Evolutionary conservation across 2,329 filamentous ascomycete genomes (phyloP), one percentile per base, ranked within the genome.

Genomic region (Elsinoe australis): DNA sequence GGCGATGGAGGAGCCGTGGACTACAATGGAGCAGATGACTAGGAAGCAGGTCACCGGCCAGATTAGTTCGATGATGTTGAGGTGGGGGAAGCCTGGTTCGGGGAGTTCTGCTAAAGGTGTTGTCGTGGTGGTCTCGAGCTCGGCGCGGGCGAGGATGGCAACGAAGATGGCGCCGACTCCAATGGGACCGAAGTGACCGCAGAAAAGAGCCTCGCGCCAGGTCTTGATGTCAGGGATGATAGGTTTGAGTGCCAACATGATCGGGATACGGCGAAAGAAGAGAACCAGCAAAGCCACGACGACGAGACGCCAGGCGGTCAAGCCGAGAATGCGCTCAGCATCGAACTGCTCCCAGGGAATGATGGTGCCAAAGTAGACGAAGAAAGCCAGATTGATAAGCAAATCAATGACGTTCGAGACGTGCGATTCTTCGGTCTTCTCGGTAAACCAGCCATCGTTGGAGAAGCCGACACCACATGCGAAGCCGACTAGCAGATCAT

Each of bases 351-450:
- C 79, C 92, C 92, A 98, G 1, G 92, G 92, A 53, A 98, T 92
- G 64, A 98, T 95, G 47, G 92, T 87, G 47, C 92, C 92, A 55
- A 98, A 85, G 64, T 92, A 98, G 57, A 98, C 92, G 65, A 98
- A 98, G 67, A 96, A 98, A 2, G 90, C 79, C 80, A 98, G 78
- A 67, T 98, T 98, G 71, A 98, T 82, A 52, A 98, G 72, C 64
- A 98, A 68, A 72, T 98, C 92, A 61, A 98, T 98, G 63, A 98
- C 92, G 79, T 98, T 96, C 65, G 90, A 96, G 7, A 98, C 92
- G 64, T 96, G 92, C 0, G 92, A 90, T 66, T 98, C 92, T 63
- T 98, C 92, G 0, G 92, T 98, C 73, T 95, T 95, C 61, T 95
- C 86, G 12, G 86, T 85, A 60, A 98, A 98, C 92, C 92, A 98